A percentile compares a stretch with the other conserved stretches of the same genome.
Evolutionary conservation across 2,329 filamentous ascomycete species (phyloP).

Genomic region (Fusarium sp.): DNA sequence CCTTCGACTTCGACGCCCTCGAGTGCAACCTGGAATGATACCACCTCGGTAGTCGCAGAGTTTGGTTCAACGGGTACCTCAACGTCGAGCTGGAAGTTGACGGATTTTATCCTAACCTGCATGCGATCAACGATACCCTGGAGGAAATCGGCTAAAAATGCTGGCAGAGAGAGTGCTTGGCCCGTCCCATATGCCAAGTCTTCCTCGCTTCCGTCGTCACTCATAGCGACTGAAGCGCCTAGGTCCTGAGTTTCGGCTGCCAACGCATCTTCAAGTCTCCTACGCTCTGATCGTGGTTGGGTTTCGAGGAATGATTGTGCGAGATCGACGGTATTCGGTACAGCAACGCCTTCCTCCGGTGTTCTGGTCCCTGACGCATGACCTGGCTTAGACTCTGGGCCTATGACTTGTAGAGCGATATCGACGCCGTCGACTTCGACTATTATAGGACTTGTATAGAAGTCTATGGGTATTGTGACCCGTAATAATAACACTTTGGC

Average conservation of each 20-base stretch:
- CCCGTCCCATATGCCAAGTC: constrained; percentile 75
- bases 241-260: constrained; percentile 71
- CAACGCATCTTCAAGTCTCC: constrained; percentile 75
- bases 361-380: constrained; percentile 56
- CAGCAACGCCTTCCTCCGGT: constrained; percentile 49
- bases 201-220: constrained; percentile 72
- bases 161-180: constrained; percentile 74
- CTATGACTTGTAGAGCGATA: constrained; percentile 70
- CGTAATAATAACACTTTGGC: constrained; percentile 82
- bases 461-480: constrained; percentile 86
- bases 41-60: constrained; percentile 61
- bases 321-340: constrained; percentile 78
- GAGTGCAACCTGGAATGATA: constrained; percentile 74
- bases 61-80: constrained; percentile 64
- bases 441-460: constrained; percentile 84
- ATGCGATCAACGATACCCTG: constrained; percentile 79
- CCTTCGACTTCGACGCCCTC: constrained; percentile 75
- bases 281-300: constrained; percentile 73
- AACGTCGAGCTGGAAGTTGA: constrained; percentile 75
- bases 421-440: constrained; percentile 86
- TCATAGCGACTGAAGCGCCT: constrained; percentile 69
- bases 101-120: constrained; percentile 72
- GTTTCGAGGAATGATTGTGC: constrained; percentile 83
- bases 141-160: constrained; percentile 77
- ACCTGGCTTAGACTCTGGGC: constrained; percentile 46